These are phyloP conservation scores for Boletus speciosus DNA, from an alignment of 768 basidiomycete genomes.

Conservation along the genomic window DNA sequence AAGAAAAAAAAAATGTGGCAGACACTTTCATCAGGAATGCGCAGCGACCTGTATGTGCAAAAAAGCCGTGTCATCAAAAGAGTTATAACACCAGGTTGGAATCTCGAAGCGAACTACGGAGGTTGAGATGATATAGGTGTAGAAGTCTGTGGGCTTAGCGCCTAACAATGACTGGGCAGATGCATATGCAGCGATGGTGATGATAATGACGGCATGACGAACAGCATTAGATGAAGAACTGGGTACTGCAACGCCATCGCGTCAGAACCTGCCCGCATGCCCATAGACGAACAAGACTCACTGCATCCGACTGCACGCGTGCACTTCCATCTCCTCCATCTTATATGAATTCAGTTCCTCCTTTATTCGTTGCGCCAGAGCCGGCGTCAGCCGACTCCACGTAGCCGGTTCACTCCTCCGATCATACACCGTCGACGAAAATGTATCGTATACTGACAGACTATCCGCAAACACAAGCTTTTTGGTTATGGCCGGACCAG, in stretches of 20 bases:
- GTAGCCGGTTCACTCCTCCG: slow-evolving; percentile 94
- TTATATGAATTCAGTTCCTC: slow-evolving; percentile 98
- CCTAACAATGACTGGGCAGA: slow-evolving; percentile 26
- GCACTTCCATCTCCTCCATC: slow-evolving; percentile 99
- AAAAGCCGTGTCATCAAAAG: slow-evolving; percentile 21
- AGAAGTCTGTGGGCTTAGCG: slow-evolving; percentile 30
- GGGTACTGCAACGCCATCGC: slow-evolving; percentile 52
- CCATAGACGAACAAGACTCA: slow-evolving; percentile 39
- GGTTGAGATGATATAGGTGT: slow-evolving; percentile 19
- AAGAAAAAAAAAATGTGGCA: slow-evolving; percentile 2
- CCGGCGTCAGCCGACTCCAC: slow-evolving; percentile 93
- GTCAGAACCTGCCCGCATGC: background rate
- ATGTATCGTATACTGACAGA: slow-evolving; percentile 96
- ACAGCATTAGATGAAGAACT: slow-evolving; percentile 75
- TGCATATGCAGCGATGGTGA: slow-evolving; percentile 24
- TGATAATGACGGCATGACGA: slow-evolving; percentile 19
- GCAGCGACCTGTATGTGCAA: slow-evolving; percentile 27
- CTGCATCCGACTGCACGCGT: slow-evolving; percentile 89
- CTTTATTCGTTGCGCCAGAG: slow-evolving; percentile 94
- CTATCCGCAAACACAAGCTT: slow-evolving; percentile 86
- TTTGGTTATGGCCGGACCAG: slow-evolving; percentile 70
- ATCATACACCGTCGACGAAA: slow-evolving; percentile 87
- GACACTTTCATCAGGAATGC: slow-evolving; percentile 30
- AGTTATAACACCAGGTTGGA: slow-evolving; percentile 24
- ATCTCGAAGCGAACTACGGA: slow-evolving; percentile 14